These are phyloP conservation scores for Teunomyces pallodes DNA, from an alignment of 805 yeast species.

Conservation along the genomic window DNA sequence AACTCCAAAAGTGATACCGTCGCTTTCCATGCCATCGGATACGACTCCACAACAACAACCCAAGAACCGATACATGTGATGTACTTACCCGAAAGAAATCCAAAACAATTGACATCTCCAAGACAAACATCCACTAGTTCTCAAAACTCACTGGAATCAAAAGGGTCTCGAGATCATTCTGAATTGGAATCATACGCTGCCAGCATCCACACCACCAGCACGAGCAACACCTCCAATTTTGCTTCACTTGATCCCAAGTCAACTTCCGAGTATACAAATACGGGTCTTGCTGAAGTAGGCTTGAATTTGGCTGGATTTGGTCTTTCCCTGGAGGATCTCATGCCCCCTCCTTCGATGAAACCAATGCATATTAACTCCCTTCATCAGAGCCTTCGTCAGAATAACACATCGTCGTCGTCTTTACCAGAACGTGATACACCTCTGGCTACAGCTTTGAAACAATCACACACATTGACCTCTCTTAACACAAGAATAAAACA, in stretches of 20 bases:
- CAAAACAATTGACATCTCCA: slow-evolving; percentile 2
- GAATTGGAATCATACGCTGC: background rate
- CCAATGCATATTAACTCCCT: background rate
- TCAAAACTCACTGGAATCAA: slow-evolving; percentile 3
- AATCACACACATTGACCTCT: background rate
- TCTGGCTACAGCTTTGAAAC: background rate
- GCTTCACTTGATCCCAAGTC: slow-evolving; percentile 15
- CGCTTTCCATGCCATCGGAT: slow-evolving; percentile 37
- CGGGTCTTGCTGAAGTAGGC: slow-evolving; percentile 22
- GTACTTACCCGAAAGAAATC: slow-evolving; percentile 20
- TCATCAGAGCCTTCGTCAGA: background rate
- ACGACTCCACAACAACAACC: slow-evolving; percentile 22
- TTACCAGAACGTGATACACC: slow-evolving; percentile 2
- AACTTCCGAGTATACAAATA: background rate
- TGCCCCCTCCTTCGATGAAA: slow-evolving; percentile 18
- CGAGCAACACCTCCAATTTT: slow-evolving; percentile 5
- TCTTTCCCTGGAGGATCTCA: slow-evolving; percentile 23
- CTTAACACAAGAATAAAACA: background rate
- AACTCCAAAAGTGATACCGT: background rate
- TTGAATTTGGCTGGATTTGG: slow-evolving; percentile 29
- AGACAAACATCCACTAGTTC: slow-evolving; percentile 6
- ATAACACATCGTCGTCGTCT: slow-evolving; percentile 1
- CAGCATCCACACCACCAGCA: background rate
- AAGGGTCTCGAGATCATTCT: background rate
- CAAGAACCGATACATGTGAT: slow-evolving; percentile 31